Percentiles rank a stretch among this genome's conserved stretches.
Evolutionary conservation across 805 yeast species (phyloP).

Genomic region (Starmera amethionina): DNA sequence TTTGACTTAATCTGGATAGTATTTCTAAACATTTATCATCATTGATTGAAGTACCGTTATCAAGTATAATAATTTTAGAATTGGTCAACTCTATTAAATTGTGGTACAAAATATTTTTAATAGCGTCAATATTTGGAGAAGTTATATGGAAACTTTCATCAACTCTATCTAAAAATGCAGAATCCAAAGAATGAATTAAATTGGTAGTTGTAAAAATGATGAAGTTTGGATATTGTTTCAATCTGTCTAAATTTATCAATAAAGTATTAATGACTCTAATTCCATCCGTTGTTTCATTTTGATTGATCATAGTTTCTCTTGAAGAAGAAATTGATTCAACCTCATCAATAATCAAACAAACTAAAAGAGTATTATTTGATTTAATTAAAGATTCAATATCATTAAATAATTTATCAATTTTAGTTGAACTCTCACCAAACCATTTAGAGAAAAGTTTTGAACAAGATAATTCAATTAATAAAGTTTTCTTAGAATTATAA

Average conservation of each 20-base stretch:
- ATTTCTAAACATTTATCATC: background rate
- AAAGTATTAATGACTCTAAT: constrained; percentile 34
- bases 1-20: background rate
- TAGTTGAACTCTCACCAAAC: constrained; percentile 37
- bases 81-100: constrained; percentile 18
- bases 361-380: constrained; percentile 11
- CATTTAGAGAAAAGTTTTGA: constrained; percentile 34
- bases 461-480: constrained; percentile 32
- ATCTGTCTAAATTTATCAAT: constrained; percentile 29
- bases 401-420: constrained; percentile 25
- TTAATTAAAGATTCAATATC: constrained; percentile 20
- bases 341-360: constrained; percentile 34
- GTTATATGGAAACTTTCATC: constrained; percentile 27
- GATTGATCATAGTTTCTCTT: constrained; percentile 22
- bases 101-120: constrained; percentile 20
- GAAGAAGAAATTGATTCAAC: constrained; percentile 35
- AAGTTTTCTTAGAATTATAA: constrained; percentile 12
- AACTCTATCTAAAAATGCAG: constrained; percentile 35
- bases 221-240: constrained; percentile 25
- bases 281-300: constrained; percentile 33
- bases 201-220: constrained; percentile 33
- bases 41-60: background rate
- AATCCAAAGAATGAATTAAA: constrained; percentile 26
- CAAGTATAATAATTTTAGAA: constrained; percentile 7
- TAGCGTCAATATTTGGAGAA: constrained; percentile 23